phyloP scores from a whole-genome alignment of 2,329 filamentous ascomycete species.

The Mariannaea sp. region DNA sequence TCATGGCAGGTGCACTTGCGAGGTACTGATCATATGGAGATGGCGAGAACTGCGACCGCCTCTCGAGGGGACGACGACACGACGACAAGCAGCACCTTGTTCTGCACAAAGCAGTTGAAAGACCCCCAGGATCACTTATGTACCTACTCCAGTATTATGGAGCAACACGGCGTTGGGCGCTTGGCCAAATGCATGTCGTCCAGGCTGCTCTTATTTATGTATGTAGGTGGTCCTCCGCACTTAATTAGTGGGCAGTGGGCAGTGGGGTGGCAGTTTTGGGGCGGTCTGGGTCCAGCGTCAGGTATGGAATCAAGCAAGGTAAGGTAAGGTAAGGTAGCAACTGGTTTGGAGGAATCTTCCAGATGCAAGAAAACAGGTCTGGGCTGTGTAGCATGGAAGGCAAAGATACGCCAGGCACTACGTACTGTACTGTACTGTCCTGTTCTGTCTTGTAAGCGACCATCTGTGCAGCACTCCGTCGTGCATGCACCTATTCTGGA shows the following conservation, averaged over 20 bases:
- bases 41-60: slow-evolving; percentile 10
- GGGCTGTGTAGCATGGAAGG: too few species aligned
- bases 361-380: too few species aligned
- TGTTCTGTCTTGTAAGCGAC: too few species aligned
- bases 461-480: too few species aligned
- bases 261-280: slow-evolving; percentile 30
- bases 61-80: slow-evolving; percentile 10
- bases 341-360: too few species aligned
- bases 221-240: too few species aligned
- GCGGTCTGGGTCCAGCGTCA: slow-evolving; percentile 10
- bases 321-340: slow-evolving; percentile 8
- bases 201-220: too few species aligned
- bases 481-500: background rate
- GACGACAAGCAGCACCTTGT: slow-evolving; percentile 11
- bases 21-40: slow-evolving; percentile 25
- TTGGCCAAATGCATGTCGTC: slow-evolving; percentile 23
- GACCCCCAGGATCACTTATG: slow-evolving; percentile 15
- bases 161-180: slow-evolving; percentile 26
- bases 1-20: slow-evolving; percentile 38
- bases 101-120: slow-evolving; percentile 5
- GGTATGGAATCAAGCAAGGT: slow-evolving; percentile 20
- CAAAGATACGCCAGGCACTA: too few species aligned
- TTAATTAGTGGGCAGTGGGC: too few species aligned
- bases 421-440: too few species aligned
- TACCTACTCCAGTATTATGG: too few species aligned